Percentiles rank a stretch among this genome's conserved stretches.
These are phyloP conservation scores for Clitopilus hobsonii DNA, from an alignment of 768 basidiomycete species.

Conservation along the genomic window DNA sequence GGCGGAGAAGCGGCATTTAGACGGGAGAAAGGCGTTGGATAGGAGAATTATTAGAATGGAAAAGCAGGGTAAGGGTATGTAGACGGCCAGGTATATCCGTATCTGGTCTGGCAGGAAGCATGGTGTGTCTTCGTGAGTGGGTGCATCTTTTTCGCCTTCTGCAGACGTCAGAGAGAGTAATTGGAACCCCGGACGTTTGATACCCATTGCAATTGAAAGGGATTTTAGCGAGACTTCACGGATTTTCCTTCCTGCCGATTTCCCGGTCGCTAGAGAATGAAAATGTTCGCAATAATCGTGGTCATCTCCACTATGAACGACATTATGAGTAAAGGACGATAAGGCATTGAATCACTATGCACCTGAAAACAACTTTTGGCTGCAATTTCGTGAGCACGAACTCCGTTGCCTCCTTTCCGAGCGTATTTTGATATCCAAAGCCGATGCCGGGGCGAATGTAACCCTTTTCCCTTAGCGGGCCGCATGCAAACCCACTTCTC, in stretches of 20 bases:
- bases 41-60: conserved; percentile 46
- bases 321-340: conserved; percentile 6
- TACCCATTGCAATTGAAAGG: conserved; percentile 86
- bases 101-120: conserved; percentile 87
- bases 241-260: conserved; percentile 23
- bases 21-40: conserved; percentile 16
- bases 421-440: conserved; percentile 79
- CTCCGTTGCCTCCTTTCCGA: conserved; percentile 60
- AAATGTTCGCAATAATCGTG: conserved; percentile 90
- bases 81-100: conserved; percentile 67
- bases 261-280: conserved; percentile 19
- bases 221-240: conserved; percentile 87
- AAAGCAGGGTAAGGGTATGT: conserved; percentile 62
- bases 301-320: conserved; percentile 71
- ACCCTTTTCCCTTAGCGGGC: conserved; percentile 71
- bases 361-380: conserved; percentile 78
- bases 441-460: conserved; percentile 71
- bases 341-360: conserved; percentile 9
- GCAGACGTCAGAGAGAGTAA: conserved; percentile 64
- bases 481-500: conserved; percentile 68
- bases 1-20: background rate
- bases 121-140: conserved; percentile 48
- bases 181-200: conserved; percentile 83
- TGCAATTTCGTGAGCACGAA: conserved; percentile 62
- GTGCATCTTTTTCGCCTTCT: background rate